phyloP scores from a whole-genome alignment of 805 yeast genomes.

The Ogataea allantospora region DNA sequence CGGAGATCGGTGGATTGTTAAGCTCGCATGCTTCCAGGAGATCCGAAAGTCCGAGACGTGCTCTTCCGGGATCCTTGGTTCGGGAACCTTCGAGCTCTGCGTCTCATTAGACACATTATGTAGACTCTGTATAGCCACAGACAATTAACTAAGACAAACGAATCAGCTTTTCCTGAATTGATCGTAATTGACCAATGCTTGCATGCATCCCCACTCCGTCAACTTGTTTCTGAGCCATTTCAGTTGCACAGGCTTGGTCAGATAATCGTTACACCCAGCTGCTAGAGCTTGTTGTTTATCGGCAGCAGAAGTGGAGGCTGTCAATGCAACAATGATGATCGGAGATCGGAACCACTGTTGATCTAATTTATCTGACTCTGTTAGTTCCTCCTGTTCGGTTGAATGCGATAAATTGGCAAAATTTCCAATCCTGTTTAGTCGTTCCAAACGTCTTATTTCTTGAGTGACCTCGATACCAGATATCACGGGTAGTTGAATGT shows the following conservation, averaged over 20 bases:
- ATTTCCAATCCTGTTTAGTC: slow-evolving; percentile 73
- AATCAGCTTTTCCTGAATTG: slow-evolving; percentile 58
- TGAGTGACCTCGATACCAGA: slow-evolving; percentile 95
- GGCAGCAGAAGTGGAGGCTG: slow-evolving; percentile 83
- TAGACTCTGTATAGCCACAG: slow-evolving; percentile 7
- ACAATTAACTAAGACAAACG: slow-evolving; percentile 1
- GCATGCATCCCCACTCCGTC: slow-evolving; percentile 99
- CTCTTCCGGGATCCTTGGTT: slow-evolving; percentile 17
- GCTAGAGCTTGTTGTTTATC: slow-evolving; percentile 89
- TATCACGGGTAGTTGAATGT: slow-evolving; percentile 92
- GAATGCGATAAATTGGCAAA: slow-evolving; percentile 30
- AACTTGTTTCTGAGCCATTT: slow-evolving; percentile 93
- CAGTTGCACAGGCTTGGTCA: slow-evolving; percentile 93
- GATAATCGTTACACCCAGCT: slow-evolving; percentile 96
- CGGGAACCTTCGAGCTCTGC: slow-evolving; percentile 7
- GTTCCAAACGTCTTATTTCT: slow-evolving; percentile 84
- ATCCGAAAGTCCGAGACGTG: slow-evolving; percentile 15
- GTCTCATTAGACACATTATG: slow-evolving; percentile 2
- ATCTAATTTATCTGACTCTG: slow-evolving; percentile 55
- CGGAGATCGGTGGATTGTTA: slow-evolving; percentile 6
- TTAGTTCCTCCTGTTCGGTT: slow-evolving; percentile 14
- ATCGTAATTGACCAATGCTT: slow-evolving; percentile 91
- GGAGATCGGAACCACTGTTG: slow-evolving; percentile 76
- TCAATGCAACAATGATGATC: slow-evolving; percentile 95
- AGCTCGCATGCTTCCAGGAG: slow-evolving; percentile 7